These are phyloP conservation scores for Astrocystis sublimbata DNA, from an alignment of 495 filamentous ascomycete species.

Conservation along the genomic window DNA sequence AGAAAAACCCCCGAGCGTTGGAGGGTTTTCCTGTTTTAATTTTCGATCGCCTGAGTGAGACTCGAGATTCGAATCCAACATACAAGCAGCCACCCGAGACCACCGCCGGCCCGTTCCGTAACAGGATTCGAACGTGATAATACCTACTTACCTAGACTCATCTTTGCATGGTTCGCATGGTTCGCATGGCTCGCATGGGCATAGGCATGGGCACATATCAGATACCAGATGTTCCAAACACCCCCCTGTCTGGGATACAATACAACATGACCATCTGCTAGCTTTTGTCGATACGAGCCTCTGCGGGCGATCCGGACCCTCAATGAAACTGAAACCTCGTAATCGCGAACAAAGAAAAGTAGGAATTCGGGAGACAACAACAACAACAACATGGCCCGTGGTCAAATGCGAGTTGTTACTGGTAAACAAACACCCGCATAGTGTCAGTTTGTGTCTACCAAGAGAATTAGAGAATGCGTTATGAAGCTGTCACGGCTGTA, in stretches of 20 bases:
- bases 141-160: background rate
- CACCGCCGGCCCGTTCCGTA: slow-evolving; percentile 12
- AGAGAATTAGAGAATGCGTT: background rate
- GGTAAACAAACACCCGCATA: too few species aligned
- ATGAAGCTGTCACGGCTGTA: too few species aligned
- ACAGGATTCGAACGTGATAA: background rate
- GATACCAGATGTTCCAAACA: too few species aligned
- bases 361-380: background rate
- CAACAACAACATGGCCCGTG: background rate
- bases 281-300: slow-evolving; percentile 6
- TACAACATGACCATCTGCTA: background rate
- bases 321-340: background rate
- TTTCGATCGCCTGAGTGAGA: background rate
- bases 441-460: too few species aligned
- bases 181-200: too few species aligned
- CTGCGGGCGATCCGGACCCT: background rate
- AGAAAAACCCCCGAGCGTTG: background rate
- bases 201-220: too few species aligned
- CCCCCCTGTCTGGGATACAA: background rate
- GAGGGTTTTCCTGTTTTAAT: background rate
- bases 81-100: slow-evolving; percentile 8
- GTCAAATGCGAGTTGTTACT: background rate
- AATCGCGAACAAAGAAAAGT: background rate
- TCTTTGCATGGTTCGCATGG: too few species aligned
- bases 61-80: background rate